These are phyloP conservation scores for Blastocystis hominis DNA, from an alignment of 352 stramenopile genomes.

Conservation along the genomic window DNA sequence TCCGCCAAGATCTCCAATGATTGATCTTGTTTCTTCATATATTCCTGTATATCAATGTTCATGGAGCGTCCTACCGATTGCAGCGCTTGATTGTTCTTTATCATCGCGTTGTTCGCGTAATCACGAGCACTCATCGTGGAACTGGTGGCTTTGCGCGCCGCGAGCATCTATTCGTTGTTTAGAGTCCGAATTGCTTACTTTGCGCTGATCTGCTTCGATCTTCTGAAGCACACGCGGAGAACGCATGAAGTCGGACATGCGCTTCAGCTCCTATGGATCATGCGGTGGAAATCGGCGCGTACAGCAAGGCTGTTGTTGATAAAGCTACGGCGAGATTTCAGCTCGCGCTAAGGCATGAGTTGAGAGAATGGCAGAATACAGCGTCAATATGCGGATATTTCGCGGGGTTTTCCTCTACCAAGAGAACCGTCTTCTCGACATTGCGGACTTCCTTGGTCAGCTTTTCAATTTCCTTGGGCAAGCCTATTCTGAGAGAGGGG, in stretches of 20 bases:
- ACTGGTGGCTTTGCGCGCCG: background rate
- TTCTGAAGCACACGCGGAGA: slow-evolving; percentile 37
- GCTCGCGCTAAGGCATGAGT: background rate
- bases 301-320: slow-evolving; percentile 33
- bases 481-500: background rate
- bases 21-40: slow-evolving; percentile 57
- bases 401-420: slow-evolving; percentile 1
- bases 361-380: background rate
- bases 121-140: slow-evolving; percentile 34
- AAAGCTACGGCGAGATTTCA: slow-evolving; percentile 22
- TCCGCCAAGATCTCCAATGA: slow-evolving; percentile 42
- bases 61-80: background rate
- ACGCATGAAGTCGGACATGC: slow-evolving; percentile 14
- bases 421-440: slow-evolving; percentile 41
- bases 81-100: slow-evolving; percentile 33
- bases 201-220: slow-evolving; percentile 41
- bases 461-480: slow-evolving; percentile 38
- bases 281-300: background rate
- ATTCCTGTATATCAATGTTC: background rate
- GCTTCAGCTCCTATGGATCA: slow-evolving; percentile 41
- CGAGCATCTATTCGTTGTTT: background rate
- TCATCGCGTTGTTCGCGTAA: slow-evolving; percentile 46
- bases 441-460: background rate
- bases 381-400: slow-evolving; percentile 38
- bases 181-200: background rate